Conservation (phyloP, 768 basidiomycete species). For the Trametes sanguinea region DNA sequence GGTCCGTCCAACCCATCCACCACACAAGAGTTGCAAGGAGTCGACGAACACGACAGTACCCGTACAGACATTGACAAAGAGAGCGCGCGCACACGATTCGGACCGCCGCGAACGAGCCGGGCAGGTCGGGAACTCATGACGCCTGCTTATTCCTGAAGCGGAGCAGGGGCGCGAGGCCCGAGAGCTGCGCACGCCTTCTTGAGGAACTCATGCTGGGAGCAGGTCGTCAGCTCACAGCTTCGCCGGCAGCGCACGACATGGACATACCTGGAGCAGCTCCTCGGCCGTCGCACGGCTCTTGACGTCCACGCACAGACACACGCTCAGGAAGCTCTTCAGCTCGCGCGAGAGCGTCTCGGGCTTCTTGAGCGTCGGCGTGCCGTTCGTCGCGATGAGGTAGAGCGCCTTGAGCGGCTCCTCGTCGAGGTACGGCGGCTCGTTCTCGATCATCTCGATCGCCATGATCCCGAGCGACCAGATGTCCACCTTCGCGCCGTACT, state of each 20-base stretch:
- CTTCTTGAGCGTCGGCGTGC: conserved; percentile 96
- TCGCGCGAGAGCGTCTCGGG: conserved; percentile 90
- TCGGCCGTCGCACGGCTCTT: conserved; percentile 87
- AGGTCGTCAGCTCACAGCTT: conserved; percentile 15
- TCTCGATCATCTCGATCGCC: conserved; percentile 99
- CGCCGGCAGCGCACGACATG: background rate
- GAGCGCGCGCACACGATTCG: background rate
- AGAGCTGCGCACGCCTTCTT: conserved; percentile 81
- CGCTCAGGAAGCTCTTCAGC: conserved; percentile 94
- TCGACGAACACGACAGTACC: too few species aligned
- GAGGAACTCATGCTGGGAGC: conserved; percentile 88
- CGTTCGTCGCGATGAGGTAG: conserved; percentile 96
- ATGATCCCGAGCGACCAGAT: conserved; percentile 98
- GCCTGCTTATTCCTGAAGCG: conserved; percentile 73
- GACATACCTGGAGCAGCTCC: conserved; percentile 78
- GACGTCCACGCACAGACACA: conserved; percentile 98
- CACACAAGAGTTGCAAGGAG: background rate
- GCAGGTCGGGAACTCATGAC: conserved; percentile 28
- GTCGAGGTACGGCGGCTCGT: conserved; percentile 93
- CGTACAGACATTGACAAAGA: too few species aligned
- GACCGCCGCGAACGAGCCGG: background rate
- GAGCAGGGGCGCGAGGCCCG: conserved; percentile 83
- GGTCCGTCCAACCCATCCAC: background rate
- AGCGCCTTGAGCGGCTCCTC: conserved; percentile 94
- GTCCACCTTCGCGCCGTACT: conserved; percentile 95